Percentiles rank a stretch among this genome's conserved stretches.
Conservation (phyloP, 192 early-diverging fungal genomes). For the Coemansia sp. region DNA sequence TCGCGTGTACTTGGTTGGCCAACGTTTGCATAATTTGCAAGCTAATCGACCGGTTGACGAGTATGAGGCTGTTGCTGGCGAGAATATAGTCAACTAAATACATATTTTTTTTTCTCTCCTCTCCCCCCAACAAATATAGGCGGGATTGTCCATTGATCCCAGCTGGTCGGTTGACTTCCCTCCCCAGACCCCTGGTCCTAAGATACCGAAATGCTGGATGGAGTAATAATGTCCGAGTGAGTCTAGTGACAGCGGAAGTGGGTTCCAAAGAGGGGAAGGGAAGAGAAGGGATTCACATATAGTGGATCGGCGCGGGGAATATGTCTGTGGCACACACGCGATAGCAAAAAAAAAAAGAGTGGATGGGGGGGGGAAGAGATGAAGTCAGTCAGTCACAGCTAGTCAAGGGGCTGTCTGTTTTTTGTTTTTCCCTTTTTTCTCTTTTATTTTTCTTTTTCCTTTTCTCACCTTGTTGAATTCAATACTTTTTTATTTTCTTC, state of each 20-base stretch:
- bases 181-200: background rate
- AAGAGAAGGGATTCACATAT: background rate
- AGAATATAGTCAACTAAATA: background rate
- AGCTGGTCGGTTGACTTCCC: background rate
- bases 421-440: background rate
- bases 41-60: slow-evolving; percentile 1
- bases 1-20: slow-evolving; percentile 84
- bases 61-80: background rate
- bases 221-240: background rate
- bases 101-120: background rate
- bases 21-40: slow-evolving; percentile 80
- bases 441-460: background rate
- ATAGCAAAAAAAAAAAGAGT: background rate
- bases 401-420: background rate
- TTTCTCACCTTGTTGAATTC: background rate
- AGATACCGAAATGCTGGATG: background rate
- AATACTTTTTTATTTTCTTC: background rate
- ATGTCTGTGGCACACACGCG: background rate
- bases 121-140: background rate
- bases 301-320: background rate
- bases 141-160: background rate
- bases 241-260: background rate
- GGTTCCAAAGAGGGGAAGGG: background rate
- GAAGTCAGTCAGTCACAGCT: background rate
- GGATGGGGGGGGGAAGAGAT: background rate